These are phyloP conservation scores for Mycena rebaudengoi DNA, from an alignment of 768 basidiomycete species.

Conservation along the genomic window DNA sequence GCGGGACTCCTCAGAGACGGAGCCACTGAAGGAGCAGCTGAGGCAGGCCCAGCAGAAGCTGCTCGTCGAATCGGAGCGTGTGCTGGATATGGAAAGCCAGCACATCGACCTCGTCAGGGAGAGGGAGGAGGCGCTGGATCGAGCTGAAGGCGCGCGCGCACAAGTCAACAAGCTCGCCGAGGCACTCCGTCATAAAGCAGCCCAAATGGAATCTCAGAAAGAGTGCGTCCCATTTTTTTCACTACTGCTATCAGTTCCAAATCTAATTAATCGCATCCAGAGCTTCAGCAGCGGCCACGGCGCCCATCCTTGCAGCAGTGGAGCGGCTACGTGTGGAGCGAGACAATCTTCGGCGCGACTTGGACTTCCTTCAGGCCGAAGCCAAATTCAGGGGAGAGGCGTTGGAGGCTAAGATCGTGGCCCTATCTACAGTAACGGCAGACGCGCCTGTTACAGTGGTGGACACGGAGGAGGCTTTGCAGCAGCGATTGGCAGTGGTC, in stretches of 20 bases:
- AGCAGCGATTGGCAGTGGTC: constrained; percentile 27
- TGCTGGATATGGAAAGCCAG: constrained; percentile 50
- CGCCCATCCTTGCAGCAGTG: constrained; percentile 66
- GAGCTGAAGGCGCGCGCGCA: constrained; percentile 47
- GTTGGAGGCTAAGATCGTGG: constrained; percentile 58
- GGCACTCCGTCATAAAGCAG: constrained; percentile 34
- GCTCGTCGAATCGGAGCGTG: constrained; percentile 50
- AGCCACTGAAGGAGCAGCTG: constrained; percentile 51
- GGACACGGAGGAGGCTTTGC: constrained; percentile 38
- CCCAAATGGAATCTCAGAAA: constrained; percentile 21
- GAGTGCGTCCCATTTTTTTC: constrained; percentile 18
- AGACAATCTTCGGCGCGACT: constrained; percentile 65
- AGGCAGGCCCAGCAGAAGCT: constrained; percentile 49
- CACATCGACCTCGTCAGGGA: constrained; percentile 59
- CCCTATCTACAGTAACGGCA: constrained; percentile 20
- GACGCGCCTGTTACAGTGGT: constrained; percentile 29
- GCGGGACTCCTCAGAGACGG: constrained; percentile 47
- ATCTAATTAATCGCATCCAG: constrained; percentile 5
- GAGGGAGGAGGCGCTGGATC: constrained; percentile 58
- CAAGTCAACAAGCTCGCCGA: constrained; percentile 39
- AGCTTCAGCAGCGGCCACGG: constrained; percentile 45
- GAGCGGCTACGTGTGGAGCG: constrained; percentile 75
- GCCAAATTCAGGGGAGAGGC: constrained; percentile 70
- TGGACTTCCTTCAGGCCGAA: constrained; percentile 76
- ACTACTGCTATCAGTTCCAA: not conserved